phyloP scores from a whole-genome alignment of 2,329 filamentous ascomycete genomes.

The Verticillium tricorpus region DNA sequence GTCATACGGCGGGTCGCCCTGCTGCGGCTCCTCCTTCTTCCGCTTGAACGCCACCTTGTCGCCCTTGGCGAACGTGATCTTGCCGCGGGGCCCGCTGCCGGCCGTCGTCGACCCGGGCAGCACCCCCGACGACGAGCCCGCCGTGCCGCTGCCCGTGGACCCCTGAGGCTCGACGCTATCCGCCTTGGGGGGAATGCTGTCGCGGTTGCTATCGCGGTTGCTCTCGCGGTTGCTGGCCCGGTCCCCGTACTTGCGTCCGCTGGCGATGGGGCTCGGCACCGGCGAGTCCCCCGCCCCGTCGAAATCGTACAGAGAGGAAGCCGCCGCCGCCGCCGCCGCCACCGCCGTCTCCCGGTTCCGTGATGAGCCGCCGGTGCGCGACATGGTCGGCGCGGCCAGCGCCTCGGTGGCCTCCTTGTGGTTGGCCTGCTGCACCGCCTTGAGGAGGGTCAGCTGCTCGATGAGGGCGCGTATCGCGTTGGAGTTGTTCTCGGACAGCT shows the following conservation, averaged over 20 bases:
- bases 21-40: slow-evolving; percentile 38
- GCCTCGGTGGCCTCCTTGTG: slow-evolving; percentile 30
- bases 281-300: slow-evolving; percentile 40
- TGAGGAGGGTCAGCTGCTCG: slow-evolving; percentile 38
- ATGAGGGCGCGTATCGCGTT: slow-evolving; percentile 29
- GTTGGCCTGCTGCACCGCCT: slow-evolving; percentile 33
- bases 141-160: slow-evolving; percentile 28
- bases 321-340: slow-evolving; percentile 15
- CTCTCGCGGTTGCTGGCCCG: slow-evolving; percentile 30
- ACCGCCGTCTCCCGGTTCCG: slow-evolving; percentile 5
- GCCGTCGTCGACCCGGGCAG: not conserved
- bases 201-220: slow-evolving; percentile 41
- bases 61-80: slow-evolving; percentile 55
- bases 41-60: slow-evolving; percentile 65
- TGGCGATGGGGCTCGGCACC: slow-evolving; percentile 36
- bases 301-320: slow-evolving; percentile 38
- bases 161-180: slow-evolving; percentile 53
- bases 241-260: slow-evolving; percentile 27
- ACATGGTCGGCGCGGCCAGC: slow-evolving; percentile 11
- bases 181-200: slow-evolving; percentile 50
- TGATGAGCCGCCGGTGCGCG: slow-evolving; percentile 11
- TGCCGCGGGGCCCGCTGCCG: slow-evolving; percentile 22
- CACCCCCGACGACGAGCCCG: slow-evolving; percentile 16
- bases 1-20: slow-evolving; percentile 45
- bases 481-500: slow-evolving; percentile 32